These are phyloP conservation scores for Neonectria hederae DNA, from an alignment of 2,329 filamentous ascomycete genomes.

Conservation along the genomic window DNA sequence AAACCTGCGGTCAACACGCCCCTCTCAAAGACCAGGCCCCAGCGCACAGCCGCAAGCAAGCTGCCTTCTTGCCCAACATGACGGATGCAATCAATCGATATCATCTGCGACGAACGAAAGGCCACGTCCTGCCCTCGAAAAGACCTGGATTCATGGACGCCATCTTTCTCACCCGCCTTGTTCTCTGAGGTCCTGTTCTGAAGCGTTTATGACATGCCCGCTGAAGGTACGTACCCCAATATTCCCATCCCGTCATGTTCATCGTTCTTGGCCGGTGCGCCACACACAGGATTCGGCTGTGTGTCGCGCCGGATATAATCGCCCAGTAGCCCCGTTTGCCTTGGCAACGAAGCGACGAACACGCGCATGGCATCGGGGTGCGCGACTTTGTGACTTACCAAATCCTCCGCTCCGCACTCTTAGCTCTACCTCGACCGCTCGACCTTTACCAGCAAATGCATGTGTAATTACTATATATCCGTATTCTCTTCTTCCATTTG, in stretches of 20 bases:
- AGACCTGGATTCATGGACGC: not conserved
- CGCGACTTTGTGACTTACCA: conserved; percentile 21
- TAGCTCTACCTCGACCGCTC: not conserved
- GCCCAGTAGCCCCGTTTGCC: conserved; percentile 17
- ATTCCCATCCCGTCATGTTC: conserved; percentile 6
- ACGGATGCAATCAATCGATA: conserved; percentile 23
- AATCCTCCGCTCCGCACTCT: conserved; percentile 17
- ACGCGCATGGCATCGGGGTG: conserved; percentile 13
- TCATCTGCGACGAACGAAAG: conserved; percentile 15
- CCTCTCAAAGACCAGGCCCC: conserved; percentile 10
- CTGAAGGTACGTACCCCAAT: conserved; percentile 17
- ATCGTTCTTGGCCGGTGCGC: conserved; percentile 18
- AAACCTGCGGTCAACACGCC: conserved; percentile 7
- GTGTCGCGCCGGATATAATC: conserved; percentile 17
- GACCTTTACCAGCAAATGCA: conserved; percentile 6
- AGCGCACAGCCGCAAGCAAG: conserved; percentile 1
- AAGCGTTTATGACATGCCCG: not conserved
- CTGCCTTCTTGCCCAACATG: conserved; percentile 14
- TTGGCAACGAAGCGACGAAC: conserved; percentile 9
- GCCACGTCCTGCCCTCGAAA: conserved; percentile 1
- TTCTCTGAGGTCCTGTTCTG: conserved; percentile 4
- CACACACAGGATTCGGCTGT: conserved; percentile 15
- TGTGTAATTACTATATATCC: not conserved
- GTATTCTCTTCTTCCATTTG: not conserved
- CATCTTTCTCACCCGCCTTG: conserved; percentile 11